Conservation (phyloP, 2,329 filamentous ascomycete genomes). For the Talaromyces sp. region DNA sequence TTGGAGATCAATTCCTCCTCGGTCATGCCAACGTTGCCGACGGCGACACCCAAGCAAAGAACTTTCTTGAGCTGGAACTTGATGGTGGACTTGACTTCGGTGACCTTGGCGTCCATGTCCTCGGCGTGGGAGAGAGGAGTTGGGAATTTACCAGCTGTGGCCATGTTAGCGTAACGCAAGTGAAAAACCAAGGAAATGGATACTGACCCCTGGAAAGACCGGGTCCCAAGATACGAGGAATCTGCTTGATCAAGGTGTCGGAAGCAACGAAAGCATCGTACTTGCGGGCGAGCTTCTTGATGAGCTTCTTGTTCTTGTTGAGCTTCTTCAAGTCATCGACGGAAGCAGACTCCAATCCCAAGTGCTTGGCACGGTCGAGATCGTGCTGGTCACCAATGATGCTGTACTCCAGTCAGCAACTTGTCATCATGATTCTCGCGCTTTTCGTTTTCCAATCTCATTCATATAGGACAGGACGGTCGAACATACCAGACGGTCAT, state of each 20-base stretch:
- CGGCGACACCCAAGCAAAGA: slow-evolving; percentile 98
- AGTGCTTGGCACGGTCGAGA: slow-evolving; percentile 99
- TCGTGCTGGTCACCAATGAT: slow-evolving; percentile 93
- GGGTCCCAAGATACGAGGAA: slow-evolving; percentile 97
- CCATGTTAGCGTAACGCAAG: slow-evolving; percentile 3
- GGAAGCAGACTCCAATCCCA: slow-evolving; percentile 97
- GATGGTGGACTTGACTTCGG: slow-evolving; percentile 99
- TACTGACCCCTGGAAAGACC: slow-evolving; percentile 89
- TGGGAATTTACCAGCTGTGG: slow-evolving; percentile 94
- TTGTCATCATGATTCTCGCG: neutral
- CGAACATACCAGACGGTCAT: slow-evolving; percentile 72
- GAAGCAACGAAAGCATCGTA: slow-evolving; percentile 99
- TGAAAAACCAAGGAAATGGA: neutral
- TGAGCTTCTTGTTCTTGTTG: slow-evolving; percentile 99
- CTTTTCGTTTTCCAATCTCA: neutral
- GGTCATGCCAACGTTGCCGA: slow-evolving; percentile 97
- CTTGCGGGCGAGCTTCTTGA: slow-evolving; percentile 99
- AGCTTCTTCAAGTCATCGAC: slow-evolving; percentile 99
- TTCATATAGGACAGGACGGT: neutral
- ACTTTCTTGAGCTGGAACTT: slow-evolving; percentile 99
- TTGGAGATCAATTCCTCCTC: slow-evolving; percentile 94
- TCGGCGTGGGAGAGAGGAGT: slow-evolving; percentile 96
- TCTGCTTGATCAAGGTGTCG: slow-evolving; percentile 98
- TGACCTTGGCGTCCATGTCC: slow-evolving; percentile 92
- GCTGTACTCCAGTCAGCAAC: slow-evolving; percentile 42